A percentile compares a stretch with the other conserved stretches of the same genome.
phyloP scores from a whole-genome alignment of 2,329 filamentous ascomycete species.

The Talaromyces islandicus region DNA sequence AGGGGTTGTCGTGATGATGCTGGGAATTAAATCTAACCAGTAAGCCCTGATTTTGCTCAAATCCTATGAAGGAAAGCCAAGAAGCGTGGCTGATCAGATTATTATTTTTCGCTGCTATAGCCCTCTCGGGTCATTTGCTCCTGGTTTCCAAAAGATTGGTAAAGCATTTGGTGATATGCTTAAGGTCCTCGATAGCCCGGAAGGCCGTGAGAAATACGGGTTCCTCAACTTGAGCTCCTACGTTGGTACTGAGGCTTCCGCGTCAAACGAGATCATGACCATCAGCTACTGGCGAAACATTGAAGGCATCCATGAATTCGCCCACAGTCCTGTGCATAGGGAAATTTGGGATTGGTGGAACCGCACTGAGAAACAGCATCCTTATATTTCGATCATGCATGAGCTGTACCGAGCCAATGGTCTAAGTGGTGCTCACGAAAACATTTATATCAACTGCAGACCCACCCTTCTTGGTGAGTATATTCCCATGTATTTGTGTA shows the following conservation, averaged over 20 bases:
- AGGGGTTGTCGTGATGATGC: slow-evolving; percentile 7
- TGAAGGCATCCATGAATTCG: slow-evolving; percentile 48
- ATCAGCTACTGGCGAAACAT: slow-evolving; percentile 49
- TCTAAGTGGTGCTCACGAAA: slow-evolving; percentile 44
- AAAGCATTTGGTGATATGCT: slow-evolving; percentile 37
- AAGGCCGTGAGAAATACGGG: slow-evolving; percentile 40
- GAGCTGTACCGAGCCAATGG: slow-evolving; percentile 45
- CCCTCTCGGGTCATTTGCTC: slow-evolving; percentile 45
- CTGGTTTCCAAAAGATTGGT: slow-evolving; percentile 37
- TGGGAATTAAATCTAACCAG: slow-evolving; percentile 10
- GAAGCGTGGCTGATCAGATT: background rate
- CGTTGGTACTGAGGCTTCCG: slow-evolving; percentile 28
- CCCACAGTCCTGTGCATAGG: slow-evolving; percentile 45
- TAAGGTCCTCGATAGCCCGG: slow-evolving; percentile 21
- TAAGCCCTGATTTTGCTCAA: background rate
- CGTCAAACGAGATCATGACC: slow-evolving; percentile 35
- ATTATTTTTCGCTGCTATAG: background rate
- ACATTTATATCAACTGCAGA: slow-evolving; percentile 41
- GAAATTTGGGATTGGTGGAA: slow-evolving; percentile 48
- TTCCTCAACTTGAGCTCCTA: slow-evolving; percentile 43
- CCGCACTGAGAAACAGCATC: slow-evolving; percentile 23
- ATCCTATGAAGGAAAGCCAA: background rate
- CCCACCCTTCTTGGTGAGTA: slow-evolving; percentile 11
- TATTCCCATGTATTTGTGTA: background rate
- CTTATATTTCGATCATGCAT: slow-evolving; percentile 49